These are phyloP conservation scores for Fusarium albosuccineum DNA, from an alignment of 2,329 filamentous ascomycete genomes.

Conservation along the genomic window DNA sequence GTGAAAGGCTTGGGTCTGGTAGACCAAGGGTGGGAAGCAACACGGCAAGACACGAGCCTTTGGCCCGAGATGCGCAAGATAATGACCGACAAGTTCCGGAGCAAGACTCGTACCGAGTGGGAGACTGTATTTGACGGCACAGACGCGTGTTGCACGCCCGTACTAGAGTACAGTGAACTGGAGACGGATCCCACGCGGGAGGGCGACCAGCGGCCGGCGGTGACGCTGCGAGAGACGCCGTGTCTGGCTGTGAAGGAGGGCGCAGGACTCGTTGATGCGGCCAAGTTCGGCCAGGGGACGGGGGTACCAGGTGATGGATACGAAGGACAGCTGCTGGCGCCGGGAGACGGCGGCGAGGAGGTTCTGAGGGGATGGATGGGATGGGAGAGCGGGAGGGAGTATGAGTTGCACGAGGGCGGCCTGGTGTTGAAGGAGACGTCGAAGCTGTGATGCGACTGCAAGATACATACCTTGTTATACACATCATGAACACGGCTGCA, in stretches of 20 bases:
- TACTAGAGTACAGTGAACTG: conserved; percentile 81
- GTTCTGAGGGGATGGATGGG: conserved; percentile 79
- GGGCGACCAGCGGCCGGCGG: conserved; percentile 78
- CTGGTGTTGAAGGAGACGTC: conserved; percentile 62
- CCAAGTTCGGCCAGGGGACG: conserved; percentile 70
- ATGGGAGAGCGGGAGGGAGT: conserved; percentile 80
- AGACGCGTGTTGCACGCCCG: conserved; percentile 93
- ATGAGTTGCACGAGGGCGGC: conserved; percentile 73
- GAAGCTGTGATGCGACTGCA: conserved; percentile 48
- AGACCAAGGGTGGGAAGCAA: conserved; percentile 62
- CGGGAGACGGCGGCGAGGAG: conserved; percentile 80
- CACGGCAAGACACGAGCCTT: conserved; percentile 68
- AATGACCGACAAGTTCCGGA: conserved; percentile 74
- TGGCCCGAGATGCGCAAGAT: conserved; percentile 77
- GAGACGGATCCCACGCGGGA: conserved; percentile 64
- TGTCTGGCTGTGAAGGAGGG: conserved; percentile 70
- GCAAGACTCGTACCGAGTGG: conserved; percentile 82
- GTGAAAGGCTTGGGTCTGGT: conserved; percentile 75
- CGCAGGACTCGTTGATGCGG: conserved; percentile 47
- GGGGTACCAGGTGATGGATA: conserved; percentile 79
- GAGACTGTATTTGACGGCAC: conserved; percentile 88
- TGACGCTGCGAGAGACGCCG: conserved; percentile 78
- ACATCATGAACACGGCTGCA: neutral
- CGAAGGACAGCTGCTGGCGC: conserved; percentile 66
- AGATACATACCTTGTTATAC: neutral